A percentile compares a stretch with the other conserved stretches of the same genome.
Evolutionary conservation across 345 rosid species (phyloP).

Genomic region (Brassica cretica): DNA sequence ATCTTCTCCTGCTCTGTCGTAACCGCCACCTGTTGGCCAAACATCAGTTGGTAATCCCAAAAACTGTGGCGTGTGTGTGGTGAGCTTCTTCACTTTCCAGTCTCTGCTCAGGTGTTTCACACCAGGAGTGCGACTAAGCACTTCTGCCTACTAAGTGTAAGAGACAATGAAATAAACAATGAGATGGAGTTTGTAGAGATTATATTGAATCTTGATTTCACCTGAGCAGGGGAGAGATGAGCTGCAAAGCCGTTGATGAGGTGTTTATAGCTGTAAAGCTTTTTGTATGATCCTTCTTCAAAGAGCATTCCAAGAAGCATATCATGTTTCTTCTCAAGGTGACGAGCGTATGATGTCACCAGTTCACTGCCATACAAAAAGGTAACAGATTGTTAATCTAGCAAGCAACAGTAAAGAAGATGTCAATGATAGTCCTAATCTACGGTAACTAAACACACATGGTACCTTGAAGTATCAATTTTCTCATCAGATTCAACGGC

Average conservation of each 20-base stretch:
- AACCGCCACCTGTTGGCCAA: conserved; percentile 99
- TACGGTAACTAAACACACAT: not conserved
- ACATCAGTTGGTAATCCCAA: conserved; percentile 97
- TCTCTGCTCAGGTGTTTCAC: conserved; percentile 90
- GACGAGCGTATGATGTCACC: conserved; percentile 78
- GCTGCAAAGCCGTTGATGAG: conserved; percentile 95
- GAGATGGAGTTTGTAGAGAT: too few relatives aligned
- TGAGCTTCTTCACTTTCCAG: conserved; percentile 94
- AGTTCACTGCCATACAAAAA: conserved; percentile 53
- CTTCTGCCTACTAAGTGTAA: conserved; percentile 85
- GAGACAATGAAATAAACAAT: not conserved
- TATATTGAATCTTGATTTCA: conserved; percentile 42
- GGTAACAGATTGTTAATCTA: not conserved
- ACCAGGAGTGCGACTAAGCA: conserved; percentile 67
- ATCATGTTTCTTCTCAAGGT: conserved; percentile 92
- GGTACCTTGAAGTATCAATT: conserved; percentile 73
- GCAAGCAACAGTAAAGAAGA: not conserved
- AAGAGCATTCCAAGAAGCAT: conserved; percentile 84
- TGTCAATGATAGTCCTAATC: not conserved
- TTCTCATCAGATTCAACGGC: conserved; percentile 84
- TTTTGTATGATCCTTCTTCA: conserved; percentile 71
- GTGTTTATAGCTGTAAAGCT: conserved; percentile 93
- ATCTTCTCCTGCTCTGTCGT: conserved; percentile 90
- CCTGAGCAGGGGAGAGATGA: conserved; percentile 86
- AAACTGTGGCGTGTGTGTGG: conserved; percentile 96